Evolutionary conservation across 2,329 filamentous ascomycete genomes (phyloP), one percentile per base, ranked within the genome.

Genomic region (Fusarium sp.): DNA sequence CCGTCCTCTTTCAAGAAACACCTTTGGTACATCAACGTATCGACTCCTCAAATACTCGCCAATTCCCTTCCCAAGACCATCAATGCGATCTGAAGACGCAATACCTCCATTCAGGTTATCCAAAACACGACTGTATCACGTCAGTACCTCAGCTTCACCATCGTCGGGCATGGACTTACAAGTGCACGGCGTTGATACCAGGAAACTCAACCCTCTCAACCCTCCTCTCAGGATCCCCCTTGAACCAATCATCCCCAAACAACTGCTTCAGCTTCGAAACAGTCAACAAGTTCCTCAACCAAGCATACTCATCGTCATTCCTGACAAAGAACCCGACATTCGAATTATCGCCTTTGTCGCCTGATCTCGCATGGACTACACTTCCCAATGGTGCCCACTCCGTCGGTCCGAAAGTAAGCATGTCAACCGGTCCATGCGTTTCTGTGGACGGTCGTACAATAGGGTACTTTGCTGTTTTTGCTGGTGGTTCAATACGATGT

Each of bases 241-340:
- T 78, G 62, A 83, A 80, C 75, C 77, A 79, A 39, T 84, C 82
- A 34, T 83, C 79, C 2, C 80, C 83, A 39, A 85, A 76, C 6
- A 85, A 65, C 32, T 79, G 78, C 32, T 81, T 79, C 48, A 88
- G 70, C 22, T 80, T 83, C 3, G 78, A 77, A 14, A 79, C 76
- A 1, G 81, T 86, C 73, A 88, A 77, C 10, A 86, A 50, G 4
- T 78, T 79, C 41, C 84, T 80, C 20, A 87, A 71, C 85, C 85
- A 87, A 9, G 84, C 80, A 70, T 83, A 87, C 72, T 87, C 85
- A 51, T 86, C 83, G 2, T 78, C 77, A 24, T 82, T 70, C 10
- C 83, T 78, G 10, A 86, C 84, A 72, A 85, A 89, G 68, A 87
- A 82, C 1, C 85, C 85, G 8, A 85, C 79, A 55, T 87, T 87